These are phyloP conservation scores for Parietichytrium sp. DNA, from an alignment of 108 stramenopile genomes.

Conservation along the genomic window DNA sequence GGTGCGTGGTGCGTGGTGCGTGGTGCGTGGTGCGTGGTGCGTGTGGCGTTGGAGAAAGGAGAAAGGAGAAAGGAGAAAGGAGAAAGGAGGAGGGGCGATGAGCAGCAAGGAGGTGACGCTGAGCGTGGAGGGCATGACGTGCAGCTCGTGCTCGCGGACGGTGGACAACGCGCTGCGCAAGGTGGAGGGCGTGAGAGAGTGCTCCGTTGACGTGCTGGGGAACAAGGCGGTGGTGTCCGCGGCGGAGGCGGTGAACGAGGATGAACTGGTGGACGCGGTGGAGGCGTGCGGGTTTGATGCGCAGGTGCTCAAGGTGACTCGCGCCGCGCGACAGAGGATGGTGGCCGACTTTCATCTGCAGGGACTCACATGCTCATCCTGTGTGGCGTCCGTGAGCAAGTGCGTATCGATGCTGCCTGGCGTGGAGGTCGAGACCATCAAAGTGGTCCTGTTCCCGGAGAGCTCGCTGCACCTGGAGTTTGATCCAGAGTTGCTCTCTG, in stretches of 20 bases:
- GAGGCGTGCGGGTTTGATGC: neutral
- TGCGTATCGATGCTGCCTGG: neutral
- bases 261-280: neutral
- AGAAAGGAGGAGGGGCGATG: no score
- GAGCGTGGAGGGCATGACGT: conserved; percentile 30
- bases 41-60: no score
- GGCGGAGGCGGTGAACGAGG: neutral
- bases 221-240: neutral
- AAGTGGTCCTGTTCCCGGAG: conserved; percentile 1
- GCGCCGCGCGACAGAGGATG: neutral
- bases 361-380: conserved; percentile 23
- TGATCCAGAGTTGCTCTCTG: neutral
- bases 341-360: neutral
- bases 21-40: no score
- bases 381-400: neutral
- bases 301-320: neutral
- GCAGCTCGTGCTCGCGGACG: neutral
- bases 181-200: neutral
- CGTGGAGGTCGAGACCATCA: neutral
- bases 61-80: no score
- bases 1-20: no score
- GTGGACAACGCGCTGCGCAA: neutral
- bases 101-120: no score
- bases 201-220: neutral
- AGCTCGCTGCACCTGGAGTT: neutral